Conservation (phyloP, 2,329 filamentous ascomycete genomes). For the Microsporum ferrugineum region DNA sequence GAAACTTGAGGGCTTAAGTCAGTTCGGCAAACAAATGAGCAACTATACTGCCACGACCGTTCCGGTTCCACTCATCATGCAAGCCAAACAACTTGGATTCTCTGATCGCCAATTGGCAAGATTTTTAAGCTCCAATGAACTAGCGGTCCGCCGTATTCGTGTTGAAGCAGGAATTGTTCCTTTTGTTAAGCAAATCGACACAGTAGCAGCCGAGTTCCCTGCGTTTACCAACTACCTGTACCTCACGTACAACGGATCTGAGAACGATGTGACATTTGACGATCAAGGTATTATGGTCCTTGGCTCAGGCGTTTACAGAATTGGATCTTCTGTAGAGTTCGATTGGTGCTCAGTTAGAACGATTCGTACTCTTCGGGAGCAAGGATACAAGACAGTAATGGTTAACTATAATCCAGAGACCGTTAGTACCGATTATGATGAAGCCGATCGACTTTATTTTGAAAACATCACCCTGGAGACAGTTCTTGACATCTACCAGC, state of each 20-base stretch:
- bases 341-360: slow-evolving; percentile 97
- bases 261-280: slow-evolving; percentile 71
- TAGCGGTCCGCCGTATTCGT: slow-evolving; percentile 72
- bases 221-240: slow-evolving; percentile 93
- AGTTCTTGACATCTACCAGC: slow-evolving; percentile 82
- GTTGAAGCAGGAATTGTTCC: slow-evolving; percentile 79
- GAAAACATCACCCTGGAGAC: slow-evolving; percentile 89
- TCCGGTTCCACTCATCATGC: slow-evolving; percentile 55
- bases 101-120: slow-evolving; percentile 85
- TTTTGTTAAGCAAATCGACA: slow-evolving; percentile 96
- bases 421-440: slow-evolving; percentile 81
- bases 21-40: slow-evolving; percentile 73
- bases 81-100: slow-evolving; percentile 90
- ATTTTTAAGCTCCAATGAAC: slow-evolving; percentile 89
- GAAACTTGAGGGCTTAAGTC: slow-evolving; percentile 79
- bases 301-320: slow-evolving; percentile 90
- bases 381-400: slow-evolving; percentile 90
- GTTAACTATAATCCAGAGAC: slow-evolving; percentile 90
- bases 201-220: slow-evolving; percentile 92
- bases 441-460: slow-evolving; percentile 89
- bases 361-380: slow-evolving; percentile 75
- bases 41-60: slow-evolving; percentile 56
- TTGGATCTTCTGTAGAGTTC: slow-evolving; percentile 95
- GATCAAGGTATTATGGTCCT: slow-evolving; percentile 94
- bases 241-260: slow-evolving; percentile 83